phyloP scores from a whole-genome alignment of 1,139 yeast genomes.

The Geotrichum citri-aurantii region DNA sequence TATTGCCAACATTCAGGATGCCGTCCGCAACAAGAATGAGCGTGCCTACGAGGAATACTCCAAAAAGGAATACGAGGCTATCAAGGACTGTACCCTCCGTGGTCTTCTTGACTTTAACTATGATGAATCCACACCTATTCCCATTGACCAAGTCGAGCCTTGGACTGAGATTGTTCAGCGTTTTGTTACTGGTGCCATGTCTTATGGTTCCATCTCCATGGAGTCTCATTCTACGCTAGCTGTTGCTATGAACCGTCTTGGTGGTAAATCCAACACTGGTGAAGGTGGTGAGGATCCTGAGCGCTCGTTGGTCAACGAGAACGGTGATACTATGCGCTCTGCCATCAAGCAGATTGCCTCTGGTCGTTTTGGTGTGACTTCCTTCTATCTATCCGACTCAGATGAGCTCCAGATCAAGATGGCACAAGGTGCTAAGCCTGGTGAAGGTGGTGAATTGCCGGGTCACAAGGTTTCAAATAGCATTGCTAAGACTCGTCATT shows the following conservation, averaged over 20 bases:
- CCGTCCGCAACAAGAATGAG: constrained; percentile 93
- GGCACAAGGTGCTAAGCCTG: constrained; percentile 99
- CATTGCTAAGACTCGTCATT: constrained; percentile 94
- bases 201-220: constrained; percentile 97
- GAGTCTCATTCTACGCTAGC: constrained; percentile 97
- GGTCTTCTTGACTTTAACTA: constrained; percentile 89
- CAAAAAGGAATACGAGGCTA: constrained; percentile 85
- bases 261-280: constrained; percentile 97
- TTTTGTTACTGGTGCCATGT: constrained; percentile 98
- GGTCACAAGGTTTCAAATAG: constrained; percentile 85
- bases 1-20: constrained; percentile 92
- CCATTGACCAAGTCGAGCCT: constrained; percentile 96
- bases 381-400: constrained; percentile 89
- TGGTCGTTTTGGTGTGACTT: constrained; percentile 97
- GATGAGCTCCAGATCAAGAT: constrained; percentile 96
- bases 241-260: constrained; percentile 96
- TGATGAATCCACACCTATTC: constrained; percentile 65
- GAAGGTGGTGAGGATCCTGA: constrained; percentile 99
- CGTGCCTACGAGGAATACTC: constrained; percentile 86
- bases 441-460: constrained; percentile 99
- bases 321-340: constrained; percentile 97
- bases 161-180: constrained; percentile 99
- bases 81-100: constrained; percentile 86
- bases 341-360: constrained; percentile 97
- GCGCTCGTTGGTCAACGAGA: constrained; percentile 68